phyloP scores from a whole-genome alignment of 768 basidiomycete species.

The Amanita jacksonii region DNA sequence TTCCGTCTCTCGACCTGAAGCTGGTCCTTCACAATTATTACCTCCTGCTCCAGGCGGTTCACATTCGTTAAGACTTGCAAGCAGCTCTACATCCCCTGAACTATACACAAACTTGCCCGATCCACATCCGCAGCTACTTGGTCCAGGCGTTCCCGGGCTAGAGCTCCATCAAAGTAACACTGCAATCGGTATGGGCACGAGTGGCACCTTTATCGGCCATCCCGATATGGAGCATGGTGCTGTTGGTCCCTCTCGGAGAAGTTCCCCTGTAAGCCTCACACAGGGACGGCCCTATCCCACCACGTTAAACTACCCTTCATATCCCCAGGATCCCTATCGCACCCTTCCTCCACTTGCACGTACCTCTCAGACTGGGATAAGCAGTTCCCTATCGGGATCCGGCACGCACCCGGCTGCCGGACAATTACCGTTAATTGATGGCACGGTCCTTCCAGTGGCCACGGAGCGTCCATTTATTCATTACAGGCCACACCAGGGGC shows the following conservation, averaged over 20 bases:
- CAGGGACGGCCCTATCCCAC: not conserved
- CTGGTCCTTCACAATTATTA: not conserved
- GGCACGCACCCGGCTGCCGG: not conserved
- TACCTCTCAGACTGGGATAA: slow-evolving; percentile 10
- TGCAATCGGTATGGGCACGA: not conserved
- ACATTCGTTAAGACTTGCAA: not conserved
- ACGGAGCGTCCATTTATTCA: slow-evolving; percentile 12
- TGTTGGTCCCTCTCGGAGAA: not conserved
- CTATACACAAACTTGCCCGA: slow-evolving; percentile 23
- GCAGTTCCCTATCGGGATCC: slow-evolving; percentile 1
- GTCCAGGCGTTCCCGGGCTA: slow-evolving; percentile 45
- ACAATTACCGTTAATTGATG: not conserved
- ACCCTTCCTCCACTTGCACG: slow-evolving; percentile 27
- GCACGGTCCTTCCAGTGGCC: not conserved
- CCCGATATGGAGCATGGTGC: not conserved
- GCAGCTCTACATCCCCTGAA: slow-evolving; percentile 15
- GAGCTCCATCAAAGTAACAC: slow-evolving; percentile 17
- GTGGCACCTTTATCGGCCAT: not conserved
- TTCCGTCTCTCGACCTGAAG: slow-evolving; percentile 6
- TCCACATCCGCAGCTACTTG: slow-evolving; percentile 32
- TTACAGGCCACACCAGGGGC: slow-evolving; percentile 12
- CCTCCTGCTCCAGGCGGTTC: not conserved
- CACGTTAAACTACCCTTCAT: slow-evolving; percentile 6
- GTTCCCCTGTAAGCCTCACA: slow-evolving; percentile 5
- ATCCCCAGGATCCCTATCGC: slow-evolving; percentile 21